Base-by-base conservation (phyloP, 2,329 filamentous ascomycete species). In the Phoma herbarum region DNA sequence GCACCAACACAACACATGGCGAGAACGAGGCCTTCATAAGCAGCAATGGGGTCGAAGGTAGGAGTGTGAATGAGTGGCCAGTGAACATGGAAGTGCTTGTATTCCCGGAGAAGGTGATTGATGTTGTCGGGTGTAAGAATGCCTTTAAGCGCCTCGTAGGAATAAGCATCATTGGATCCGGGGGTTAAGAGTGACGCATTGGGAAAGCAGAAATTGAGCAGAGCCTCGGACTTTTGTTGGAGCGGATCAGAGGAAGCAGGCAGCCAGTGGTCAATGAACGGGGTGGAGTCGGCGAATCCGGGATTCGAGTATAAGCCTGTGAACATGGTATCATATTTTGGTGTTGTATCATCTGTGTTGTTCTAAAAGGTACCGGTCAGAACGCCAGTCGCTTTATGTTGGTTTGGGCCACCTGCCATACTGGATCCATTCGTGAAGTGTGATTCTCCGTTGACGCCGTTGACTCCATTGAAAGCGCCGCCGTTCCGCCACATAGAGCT, bases 1-100 rank as follows among this genome's bases (percentile, higher is more conserved):
- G 90, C 89, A 35, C 90, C 90, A 67, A 91, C 83, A 72, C 88
- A 91, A 69, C 90, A 87, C 82, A 93, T 90, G 61, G 84, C 83
- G 59, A 90, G 82, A 48, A 91, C 79, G 60, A 92, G 82, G 63
- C 88, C 87, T 60, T 88, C 86, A 72, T 89, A 87, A 45, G 87
- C 85, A 61, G 88, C 83, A 61, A 84, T 81, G 52, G 90, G 84
- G 70, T 87, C 84, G 77, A 92, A 91, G 9, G 89, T 90, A 33
- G 89, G 85, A 73, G 89, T 83, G 71, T 93, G 89, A 51, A 92
- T 83, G 65, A 90, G 83, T 20, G 89, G 87, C 79, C 90, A 91
- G 75, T 93, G 90, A 60, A 86, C 84, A 74, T 91, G 87, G 75
- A 88, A 92, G 75, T 90, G 87, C 59, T 84, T 86, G 80, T 90